These are phyloP conservation scores for Podila epicladia DNA, from an alignment of 192 early-diverging fungal species.

Conservation along the genomic window DNA sequence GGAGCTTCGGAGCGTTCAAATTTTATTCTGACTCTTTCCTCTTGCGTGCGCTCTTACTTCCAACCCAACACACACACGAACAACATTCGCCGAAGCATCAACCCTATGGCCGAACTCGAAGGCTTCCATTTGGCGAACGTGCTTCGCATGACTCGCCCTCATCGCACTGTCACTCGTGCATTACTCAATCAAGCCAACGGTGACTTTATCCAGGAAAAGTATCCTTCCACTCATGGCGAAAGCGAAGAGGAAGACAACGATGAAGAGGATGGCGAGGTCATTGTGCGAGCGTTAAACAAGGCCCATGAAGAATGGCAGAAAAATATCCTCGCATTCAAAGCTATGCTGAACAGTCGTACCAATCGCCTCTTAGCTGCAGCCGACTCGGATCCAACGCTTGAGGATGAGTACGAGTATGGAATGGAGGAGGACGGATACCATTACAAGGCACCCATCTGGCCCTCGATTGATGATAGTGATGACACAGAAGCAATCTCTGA, in stretches of 20 bases:
- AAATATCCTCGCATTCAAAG: constrained; percentile 30
- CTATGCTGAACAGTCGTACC: constrained; percentile 2
- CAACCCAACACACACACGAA: neutral
- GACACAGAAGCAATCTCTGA: constrained; percentile 48
- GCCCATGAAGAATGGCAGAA: constrained; percentile 31
- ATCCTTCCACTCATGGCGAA: neutral
- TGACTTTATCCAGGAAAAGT: neutral
- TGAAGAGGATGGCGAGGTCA: constrained; percentile 18
- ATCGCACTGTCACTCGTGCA: too few relatives aligned
- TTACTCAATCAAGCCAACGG: neutral
- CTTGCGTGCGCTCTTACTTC: neutral
- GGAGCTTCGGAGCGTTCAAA: neutral
- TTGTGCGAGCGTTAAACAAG: constrained; percentile 31
- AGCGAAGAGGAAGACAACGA: constrained; percentile 16
- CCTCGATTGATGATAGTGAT: constrained; percentile 33
- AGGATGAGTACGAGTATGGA: constrained; percentile 43
- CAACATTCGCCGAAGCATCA: neutral
- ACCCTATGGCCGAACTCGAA: constrained; percentile 25
- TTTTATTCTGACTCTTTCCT: neutral
- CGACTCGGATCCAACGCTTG: constrained; percentile 28
- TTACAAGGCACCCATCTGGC: constrained; percentile 44
- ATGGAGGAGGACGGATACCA: constrained; percentile 33
- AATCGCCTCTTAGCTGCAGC: constrained; percentile 11
- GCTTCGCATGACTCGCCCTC: constrained; percentile 28
- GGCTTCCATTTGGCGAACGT: constrained; percentile 47